These are phyloP conservation scores for Picochlorum sp. DNA, from an alignment of 139 green algal species.

Conservation along the genomic window DNA sequence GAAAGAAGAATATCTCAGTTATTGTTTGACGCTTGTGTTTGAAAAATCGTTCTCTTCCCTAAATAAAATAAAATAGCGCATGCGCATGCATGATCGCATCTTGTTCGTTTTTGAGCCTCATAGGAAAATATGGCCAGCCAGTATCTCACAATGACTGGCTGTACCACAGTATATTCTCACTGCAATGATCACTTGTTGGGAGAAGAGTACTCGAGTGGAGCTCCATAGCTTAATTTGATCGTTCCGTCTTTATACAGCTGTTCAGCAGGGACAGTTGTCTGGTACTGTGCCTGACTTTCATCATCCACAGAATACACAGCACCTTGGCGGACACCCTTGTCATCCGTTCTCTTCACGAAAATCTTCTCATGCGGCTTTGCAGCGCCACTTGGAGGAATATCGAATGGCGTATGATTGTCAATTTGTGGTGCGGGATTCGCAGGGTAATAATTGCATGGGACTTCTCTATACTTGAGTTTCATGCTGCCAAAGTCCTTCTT, in stretches of 20 bases:
- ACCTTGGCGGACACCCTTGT: slow-evolving; percentile 10
- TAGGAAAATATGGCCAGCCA: no score
- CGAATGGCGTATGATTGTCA: slow-evolving; percentile 1
- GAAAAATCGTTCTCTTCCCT: no score
- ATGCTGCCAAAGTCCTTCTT: slow-evolving; percentile 12
- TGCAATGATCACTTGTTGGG: no score
- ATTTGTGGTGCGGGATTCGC: slow-evolving; percentile 12
- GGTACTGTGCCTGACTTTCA: slow-evolving; percentile 7
- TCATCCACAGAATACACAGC: not conserved
- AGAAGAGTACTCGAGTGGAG: not conserved
- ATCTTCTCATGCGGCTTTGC: slow-evolving; percentile 5
- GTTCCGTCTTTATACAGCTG: not conserved
- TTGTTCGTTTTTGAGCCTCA: no score
- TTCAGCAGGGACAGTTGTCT: not conserved
- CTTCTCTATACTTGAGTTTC: slow-evolving; percentile 12
- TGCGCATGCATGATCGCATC: no score
- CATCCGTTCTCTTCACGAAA: slow-evolving; percentile 22
- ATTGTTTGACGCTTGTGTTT: no score
- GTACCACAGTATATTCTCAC: no score
- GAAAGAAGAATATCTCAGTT: no score
- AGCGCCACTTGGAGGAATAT: not conserved
- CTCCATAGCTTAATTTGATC: not conserved
- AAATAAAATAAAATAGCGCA: no score
- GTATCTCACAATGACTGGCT: no score
- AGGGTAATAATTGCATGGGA: slow-evolving; percentile 16